phyloP scores from a whole-genome alignment of 768 basidiomycete species.

The Mycena venus region DNA sequence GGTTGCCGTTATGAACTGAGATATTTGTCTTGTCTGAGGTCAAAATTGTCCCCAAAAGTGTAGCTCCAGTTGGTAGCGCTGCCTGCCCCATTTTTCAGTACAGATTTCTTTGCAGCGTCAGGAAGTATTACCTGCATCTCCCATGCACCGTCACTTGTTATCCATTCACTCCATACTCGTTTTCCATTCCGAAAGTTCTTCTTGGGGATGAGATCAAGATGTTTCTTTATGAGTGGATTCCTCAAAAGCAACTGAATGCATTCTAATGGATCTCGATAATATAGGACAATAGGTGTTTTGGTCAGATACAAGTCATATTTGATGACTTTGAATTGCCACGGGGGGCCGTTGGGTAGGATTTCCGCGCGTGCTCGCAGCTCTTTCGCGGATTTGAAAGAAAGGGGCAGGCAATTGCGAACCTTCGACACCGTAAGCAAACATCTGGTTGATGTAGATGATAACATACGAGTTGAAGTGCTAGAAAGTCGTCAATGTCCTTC shows the following conservation, averaged over 20 bases:
- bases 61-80: neutral
- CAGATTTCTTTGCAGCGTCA: neutral
- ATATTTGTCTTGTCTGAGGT: slow-evolving; percentile 41
- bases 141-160: slow-evolving; percentile 41
- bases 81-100: slow-evolving; percentile 12
- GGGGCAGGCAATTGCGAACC: neutral
- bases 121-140: slow-evolving; percentile 23
- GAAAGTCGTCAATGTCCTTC: slow-evolving; percentile 42
- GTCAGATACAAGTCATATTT: slow-evolving; percentile 14
- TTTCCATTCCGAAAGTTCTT: slow-evolving; percentile 26
- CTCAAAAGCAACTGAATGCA: slow-evolving; percentile 40
- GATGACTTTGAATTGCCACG: slow-evolving; percentile 33
- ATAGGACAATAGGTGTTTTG: slow-evolving; percentile 33
- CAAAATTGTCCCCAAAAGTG: slow-evolving; percentile 24
- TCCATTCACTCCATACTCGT: slow-evolving; percentile 39
- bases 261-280: slow-evolving; percentile 42
- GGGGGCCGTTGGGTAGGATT: slow-evolving; percentile 33
- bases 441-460: neutral
- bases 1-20: slow-evolving; percentile 34
- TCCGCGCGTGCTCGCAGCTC: slow-evolving; percentile 33
- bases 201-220: slow-evolving; percentile 37
- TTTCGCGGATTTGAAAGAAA: slow-evolving; percentile 33
- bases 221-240: slow-evolving; percentile 37
- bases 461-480: slow-evolving; percentile 43
- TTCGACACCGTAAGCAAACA: neutral